Evolutionary conservation across 2,329 filamentous ascomycete genomes (phyloP).

Genomic region (Aschersonia sp.): DNA sequence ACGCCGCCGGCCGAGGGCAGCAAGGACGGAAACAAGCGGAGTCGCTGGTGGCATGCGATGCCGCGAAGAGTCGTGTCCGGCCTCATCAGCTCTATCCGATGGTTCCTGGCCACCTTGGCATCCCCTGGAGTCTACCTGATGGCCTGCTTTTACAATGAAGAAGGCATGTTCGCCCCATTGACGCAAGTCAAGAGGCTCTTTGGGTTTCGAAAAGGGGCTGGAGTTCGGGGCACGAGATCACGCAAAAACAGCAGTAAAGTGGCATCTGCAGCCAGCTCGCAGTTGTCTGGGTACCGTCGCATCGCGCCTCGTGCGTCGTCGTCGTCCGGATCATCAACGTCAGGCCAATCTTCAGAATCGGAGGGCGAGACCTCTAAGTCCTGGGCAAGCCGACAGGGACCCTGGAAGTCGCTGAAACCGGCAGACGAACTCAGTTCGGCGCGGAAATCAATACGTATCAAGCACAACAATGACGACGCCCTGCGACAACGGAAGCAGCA

Average conservation of each 20-base stretch:
- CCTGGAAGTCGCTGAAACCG: constrained; percentile 46
- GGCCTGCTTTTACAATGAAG: constrained; percentile 68
- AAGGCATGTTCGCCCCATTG: constrained; percentile 66
- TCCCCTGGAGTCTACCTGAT: constrained; percentile 72
- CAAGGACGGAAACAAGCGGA: constrained; percentile 21
- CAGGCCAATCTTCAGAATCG: constrained; percentile 55
- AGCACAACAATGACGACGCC: constrained; percentile 69
- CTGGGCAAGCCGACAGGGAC: constrained; percentile 33
- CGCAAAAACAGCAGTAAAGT: background rate
- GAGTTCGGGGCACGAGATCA: constrained; percentile 11
- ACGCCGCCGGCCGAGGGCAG: constrained; percentile 40
- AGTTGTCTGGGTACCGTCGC: constrained; percentile 13
- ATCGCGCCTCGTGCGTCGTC: constrained; percentile 12
- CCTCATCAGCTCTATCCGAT: constrained; percentile 61
- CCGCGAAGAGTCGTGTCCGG: constrained; percentile 57
- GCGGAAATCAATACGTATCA: constrained; percentile 78
- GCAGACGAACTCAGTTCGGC: constrained; percentile 49
- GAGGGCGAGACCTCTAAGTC: constrained; percentile 39
- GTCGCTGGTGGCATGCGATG: constrained; percentile 37
- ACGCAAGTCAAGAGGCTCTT: constrained; percentile 55
- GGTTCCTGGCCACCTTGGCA: constrained; percentile 63
- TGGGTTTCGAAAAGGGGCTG: constrained; percentile 25
- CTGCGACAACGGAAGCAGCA: constrained; percentile 60
- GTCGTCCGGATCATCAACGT: constrained; percentile 35
- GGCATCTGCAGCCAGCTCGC: constrained; percentile 1